A percentile compares a stretch with the other conserved stretches of the same genome.
Conservation (phyloP, 345 rosid species). For the Salix brachista region DNA sequence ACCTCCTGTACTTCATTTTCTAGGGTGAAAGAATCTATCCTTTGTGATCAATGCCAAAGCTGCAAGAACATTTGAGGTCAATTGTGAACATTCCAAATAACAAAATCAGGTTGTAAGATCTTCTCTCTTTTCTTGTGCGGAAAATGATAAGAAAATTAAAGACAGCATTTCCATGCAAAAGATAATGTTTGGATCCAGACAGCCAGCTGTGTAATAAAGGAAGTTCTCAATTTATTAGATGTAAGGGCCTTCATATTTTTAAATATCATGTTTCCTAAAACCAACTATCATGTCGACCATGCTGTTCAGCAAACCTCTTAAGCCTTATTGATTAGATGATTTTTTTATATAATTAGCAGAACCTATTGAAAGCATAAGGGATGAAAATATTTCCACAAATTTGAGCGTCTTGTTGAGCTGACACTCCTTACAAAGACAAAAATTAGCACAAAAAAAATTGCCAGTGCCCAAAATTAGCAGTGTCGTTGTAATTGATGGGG, state of each 20-base stretch:
- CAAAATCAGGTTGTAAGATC: background rate
- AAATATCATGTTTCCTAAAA: background rate
- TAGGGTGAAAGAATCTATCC: background rate
- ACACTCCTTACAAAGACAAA: background rate
- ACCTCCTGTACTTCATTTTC: constrained; percentile 10
- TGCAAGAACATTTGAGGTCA: constrained; percentile 7
- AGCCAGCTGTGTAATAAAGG: background rate
- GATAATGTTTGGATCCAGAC: background rate
- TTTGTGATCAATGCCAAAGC: constrained; percentile 2
- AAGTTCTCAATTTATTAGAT: background rate
- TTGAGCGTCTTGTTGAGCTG: background rate
- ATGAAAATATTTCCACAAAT: background rate
- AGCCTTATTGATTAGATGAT: background rate
- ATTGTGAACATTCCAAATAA: background rate
- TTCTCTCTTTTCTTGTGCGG: background rate
- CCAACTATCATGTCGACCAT: background rate
- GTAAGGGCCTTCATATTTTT: background rate
- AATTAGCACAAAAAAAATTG: background rate
- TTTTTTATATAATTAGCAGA: background rate
- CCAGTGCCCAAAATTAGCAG: background rate
- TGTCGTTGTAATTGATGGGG: background rate
- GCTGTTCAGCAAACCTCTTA: background rate
- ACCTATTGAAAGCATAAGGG: background rate
- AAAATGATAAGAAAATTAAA: background rate
- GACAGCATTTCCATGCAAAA: background rate